These are phyloP conservation scores for Malassezia equina DNA, from an alignment of 1,284 basidiomycete species.

Conservation along the genomic window DNA sequence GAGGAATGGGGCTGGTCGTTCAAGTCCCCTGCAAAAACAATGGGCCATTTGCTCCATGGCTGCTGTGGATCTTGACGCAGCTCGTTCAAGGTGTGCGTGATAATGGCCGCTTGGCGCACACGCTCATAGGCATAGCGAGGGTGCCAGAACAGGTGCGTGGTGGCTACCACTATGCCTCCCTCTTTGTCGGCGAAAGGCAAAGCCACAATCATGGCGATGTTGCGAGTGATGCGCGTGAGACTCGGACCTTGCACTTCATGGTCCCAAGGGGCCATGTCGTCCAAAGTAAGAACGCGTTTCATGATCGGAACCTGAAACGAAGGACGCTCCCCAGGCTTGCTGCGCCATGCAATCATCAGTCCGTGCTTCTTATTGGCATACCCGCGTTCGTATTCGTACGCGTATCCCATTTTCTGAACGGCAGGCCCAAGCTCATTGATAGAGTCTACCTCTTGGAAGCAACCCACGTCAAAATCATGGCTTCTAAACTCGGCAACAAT, in stretches of 20 bases:
- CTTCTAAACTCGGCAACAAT: slow-evolving; percentile 26
- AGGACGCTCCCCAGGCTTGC: background rate
- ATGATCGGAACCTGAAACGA: background rate
- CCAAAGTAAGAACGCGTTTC: background rate
- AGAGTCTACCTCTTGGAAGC: slow-evolving; percentile 49
- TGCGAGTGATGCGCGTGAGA: slow-evolving; percentile 20
- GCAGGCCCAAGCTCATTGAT: slow-evolving; percentile 39
- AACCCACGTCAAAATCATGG: slow-evolving; percentile 48
- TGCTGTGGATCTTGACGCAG: slow-evolving; percentile 53
- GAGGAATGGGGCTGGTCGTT: slow-evolving; percentile 80
- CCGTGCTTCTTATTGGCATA: slow-evolving; percentile 44
- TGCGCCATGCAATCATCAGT: slow-evolving; percentile 38
- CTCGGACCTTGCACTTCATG: slow-evolving; percentile 28
- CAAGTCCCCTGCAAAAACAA: slow-evolving; percentile 79
- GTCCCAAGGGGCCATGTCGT: slow-evolving; percentile 1
- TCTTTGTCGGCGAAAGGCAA: slow-evolving; percentile 14
- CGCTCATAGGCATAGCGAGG: slow-evolving; percentile 70
- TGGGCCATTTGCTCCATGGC: slow-evolving; percentile 58
- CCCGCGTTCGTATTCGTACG: slow-evolving; percentile 38
- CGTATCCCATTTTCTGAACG: slow-evolving; percentile 28
- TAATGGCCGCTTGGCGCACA: slow-evolving; percentile 55
- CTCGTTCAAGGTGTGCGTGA: slow-evolving; percentile 59
- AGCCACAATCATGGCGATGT: slow-evolving; percentile 22
- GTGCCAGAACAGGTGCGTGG: slow-evolving; percentile 89
- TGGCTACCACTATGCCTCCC: slow-evolving; percentile 62